Evolutionary conservation across 345 rosid species (phyloP).

Genomic region (Eucalyptus rudis): DNA sequence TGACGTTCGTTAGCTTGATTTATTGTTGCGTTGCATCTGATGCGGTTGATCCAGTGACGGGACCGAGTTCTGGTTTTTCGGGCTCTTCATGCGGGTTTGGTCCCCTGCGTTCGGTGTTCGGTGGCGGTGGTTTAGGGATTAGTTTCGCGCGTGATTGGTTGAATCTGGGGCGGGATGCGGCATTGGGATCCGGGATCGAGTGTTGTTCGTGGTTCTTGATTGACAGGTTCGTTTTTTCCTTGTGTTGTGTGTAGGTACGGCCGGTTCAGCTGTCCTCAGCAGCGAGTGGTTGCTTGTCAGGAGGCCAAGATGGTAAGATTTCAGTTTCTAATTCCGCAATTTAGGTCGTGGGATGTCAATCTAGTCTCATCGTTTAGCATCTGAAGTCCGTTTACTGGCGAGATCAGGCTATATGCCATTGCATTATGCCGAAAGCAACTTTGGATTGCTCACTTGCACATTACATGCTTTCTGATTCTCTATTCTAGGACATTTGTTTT

Average conservation of each 20-base stretch:
- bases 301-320: not conserved
- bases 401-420: not conserved
- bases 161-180: not conserved
- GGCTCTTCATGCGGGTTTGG: not conserved
- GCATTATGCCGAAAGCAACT: not conserved
- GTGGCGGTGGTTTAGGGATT: not conserved
- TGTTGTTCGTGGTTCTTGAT: not conserved
- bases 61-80: not conserved
- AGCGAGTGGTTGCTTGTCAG: not conserved
- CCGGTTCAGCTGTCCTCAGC: not conserved
- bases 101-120: not conserved
- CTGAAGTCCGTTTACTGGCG: not conserved
- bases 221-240: not conserved
- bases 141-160: not conserved
- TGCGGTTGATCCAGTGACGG: not conserved
- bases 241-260: not conserved
- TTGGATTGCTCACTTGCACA: not conserved
- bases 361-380: not conserved
- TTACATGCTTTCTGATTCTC: not conserved
- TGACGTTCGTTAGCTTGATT: not conserved
- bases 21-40: not conserved
- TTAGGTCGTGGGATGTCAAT: not conserved
- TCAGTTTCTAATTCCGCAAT: not conserved
- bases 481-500: not conserved
- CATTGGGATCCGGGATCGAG: not conserved